Percentiles rank a stretch among this genome's conserved stretches.
phyloP scores from a whole-genome alignment of 305 asterid species.

The Fraxinus ornus region DNA sequence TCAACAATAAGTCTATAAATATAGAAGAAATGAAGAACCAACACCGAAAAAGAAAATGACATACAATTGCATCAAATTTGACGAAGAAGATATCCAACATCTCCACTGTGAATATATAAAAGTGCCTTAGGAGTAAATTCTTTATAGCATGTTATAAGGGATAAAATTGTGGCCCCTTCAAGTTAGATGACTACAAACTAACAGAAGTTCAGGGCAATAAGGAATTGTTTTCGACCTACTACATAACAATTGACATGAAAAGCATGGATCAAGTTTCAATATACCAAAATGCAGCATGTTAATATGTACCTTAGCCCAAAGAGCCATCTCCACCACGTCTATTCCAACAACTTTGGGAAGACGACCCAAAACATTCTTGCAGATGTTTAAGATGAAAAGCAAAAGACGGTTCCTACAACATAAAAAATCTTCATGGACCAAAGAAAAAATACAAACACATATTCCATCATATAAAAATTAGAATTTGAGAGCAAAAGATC shows the following conservation, averaged over 20 bases:
- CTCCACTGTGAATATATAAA: slow-evolving; percentile 12
- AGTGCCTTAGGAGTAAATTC: slow-evolving; percentile 4
- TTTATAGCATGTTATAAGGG: background rate
- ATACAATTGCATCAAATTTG: slow-evolving; percentile 3
- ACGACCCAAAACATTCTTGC: slow-evolving; percentile 85
- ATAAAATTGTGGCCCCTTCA: background rate
- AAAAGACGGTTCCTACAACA: slow-evolving; percentile 77
- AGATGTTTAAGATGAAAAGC: slow-evolving; percentile 68
- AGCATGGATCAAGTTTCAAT: slow-evolving; percentile 5
- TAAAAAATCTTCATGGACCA: slow-evolving; percentile 13
- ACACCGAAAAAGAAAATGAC: background rate
- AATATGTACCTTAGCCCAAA: slow-evolving; percentile 88
- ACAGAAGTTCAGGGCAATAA: background rate
- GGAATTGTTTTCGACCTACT: slow-evolving; percentile 12
- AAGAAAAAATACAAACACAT: slow-evolving; percentile 17
- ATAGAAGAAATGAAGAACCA: background rate
- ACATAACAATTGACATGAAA: slow-evolving; percentile 15
- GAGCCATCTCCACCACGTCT: slow-evolving; percentile 86
- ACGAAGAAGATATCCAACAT: slow-evolving; percentile 15
- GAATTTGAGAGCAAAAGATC: slow-evolving; percentile 15
- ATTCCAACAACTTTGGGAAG: slow-evolving; percentile 92
- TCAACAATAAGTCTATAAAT: background rate
- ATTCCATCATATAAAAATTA: background rate
- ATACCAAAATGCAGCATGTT: slow-evolving; percentile 5
- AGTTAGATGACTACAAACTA: slow-evolving; percentile 4